Evolutionary conservation across 2,329 filamentous ascomycete species (phyloP).

Genomic region (Aurifilum marmelostoma): DNA sequence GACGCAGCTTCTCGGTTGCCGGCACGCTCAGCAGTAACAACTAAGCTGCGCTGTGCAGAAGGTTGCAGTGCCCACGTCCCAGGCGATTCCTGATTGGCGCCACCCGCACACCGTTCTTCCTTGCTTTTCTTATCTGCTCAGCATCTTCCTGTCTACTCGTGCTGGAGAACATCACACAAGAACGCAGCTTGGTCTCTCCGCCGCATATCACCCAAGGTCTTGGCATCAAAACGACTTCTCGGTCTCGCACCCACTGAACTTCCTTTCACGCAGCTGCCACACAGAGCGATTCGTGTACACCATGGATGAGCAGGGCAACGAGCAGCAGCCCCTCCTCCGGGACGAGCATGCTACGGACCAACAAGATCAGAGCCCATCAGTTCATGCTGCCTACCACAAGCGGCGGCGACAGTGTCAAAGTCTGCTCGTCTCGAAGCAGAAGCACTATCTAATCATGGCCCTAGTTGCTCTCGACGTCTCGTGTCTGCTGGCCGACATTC

Average conservation of each 20-base stretch:
- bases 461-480: constrained; percentile 51
- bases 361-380: constrained; percentile 10
- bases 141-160: neutral
- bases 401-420: constrained; percentile 13
- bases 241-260: neutral
- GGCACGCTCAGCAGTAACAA: constrained; percentile 1
- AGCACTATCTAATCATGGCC: constrained; percentile 50
- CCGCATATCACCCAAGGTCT: neutral
- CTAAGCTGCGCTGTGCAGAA: neutral
- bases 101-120: neutral
- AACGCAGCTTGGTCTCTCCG: constrained; percentile 5
- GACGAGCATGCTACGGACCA: constrained; percentile 1
- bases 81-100: constrained; percentile 12
- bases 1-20: constrained; percentile 6
- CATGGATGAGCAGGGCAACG: constrained; percentile 22
- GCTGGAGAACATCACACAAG: neutral
- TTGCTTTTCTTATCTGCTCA: neutral
- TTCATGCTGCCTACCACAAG: constrained; percentile 18
- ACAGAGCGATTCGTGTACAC: neutral
- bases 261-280: too few species aligned
- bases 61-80: neutral
- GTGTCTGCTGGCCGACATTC: constrained; percentile 50
- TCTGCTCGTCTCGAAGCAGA: constrained; percentile 36
- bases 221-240: constrained; percentile 8
- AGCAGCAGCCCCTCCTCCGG: constrained; percentile 27